phyloP scores from a whole-genome alignment of 371 early-diverging fungal species.

The Actinomortierella ambigua region DNA sequence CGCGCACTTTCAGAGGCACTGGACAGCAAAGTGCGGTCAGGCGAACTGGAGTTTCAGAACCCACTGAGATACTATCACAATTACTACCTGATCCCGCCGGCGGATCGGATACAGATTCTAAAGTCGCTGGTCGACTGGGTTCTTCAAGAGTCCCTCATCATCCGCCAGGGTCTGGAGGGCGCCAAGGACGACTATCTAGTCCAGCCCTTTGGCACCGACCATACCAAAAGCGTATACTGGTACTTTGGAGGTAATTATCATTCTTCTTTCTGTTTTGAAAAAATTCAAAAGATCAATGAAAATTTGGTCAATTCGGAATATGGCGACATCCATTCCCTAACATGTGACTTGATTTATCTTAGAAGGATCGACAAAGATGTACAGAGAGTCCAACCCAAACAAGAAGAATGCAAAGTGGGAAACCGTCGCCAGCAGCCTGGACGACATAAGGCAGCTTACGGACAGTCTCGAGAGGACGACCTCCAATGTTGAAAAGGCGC shows the following conservation, averaged over 20 bases:
- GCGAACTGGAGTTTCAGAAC: constrained; percentile 28
- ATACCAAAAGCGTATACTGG: constrained; percentile 37
- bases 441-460: constrained; percentile 21
- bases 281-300: neutral
- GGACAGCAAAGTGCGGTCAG: constrained; percentile 26
- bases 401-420: constrained; percentile 18
- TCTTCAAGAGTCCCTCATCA: constrained; percentile 24
- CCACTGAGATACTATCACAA: constrained; percentile 16
- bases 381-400: constrained; percentile 15
- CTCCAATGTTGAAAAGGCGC: constrained; percentile 22
- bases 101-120: constrained; percentile 27
- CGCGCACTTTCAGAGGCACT: constrained; percentile 30
- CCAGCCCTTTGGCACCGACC: constrained; percentile 32
- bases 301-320: too few relatives aligned
- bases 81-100: constrained; percentile 25
- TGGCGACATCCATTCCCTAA: neutral
- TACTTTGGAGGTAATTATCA: constrained; percentile 39
- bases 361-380: constrained; percentile 31
- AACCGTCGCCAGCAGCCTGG: constrained; percentile 37
- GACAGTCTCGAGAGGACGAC: constrained; percentile 17
- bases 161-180: constrained; percentile 36
- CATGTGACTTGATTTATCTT: neutral
- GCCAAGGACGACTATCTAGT: constrained; percentile 19
- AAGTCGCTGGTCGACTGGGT: constrained; percentile 42
- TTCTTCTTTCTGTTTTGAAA: neutral